Evolutionary conservation across 148 eudicot genomes (phyloP).

Genomic region (Rhododendron kiyosumense): DNA sequence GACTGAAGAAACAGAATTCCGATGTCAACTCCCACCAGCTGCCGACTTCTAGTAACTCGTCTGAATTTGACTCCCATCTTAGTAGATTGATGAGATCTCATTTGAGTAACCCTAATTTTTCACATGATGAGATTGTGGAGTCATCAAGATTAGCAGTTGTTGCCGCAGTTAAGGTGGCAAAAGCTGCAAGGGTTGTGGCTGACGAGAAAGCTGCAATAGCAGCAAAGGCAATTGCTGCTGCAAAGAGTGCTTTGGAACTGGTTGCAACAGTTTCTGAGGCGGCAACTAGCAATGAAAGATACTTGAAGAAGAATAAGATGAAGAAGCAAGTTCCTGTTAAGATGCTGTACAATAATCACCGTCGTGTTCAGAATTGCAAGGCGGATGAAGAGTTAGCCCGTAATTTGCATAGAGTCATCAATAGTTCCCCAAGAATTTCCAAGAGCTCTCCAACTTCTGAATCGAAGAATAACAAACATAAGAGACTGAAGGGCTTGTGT

Average conservation of each 20-base stretch:
- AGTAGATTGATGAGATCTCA: conserved; percentile 41
- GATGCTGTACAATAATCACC: conserved; percentile 49
- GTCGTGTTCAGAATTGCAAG: conserved; percentile 35
- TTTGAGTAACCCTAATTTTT: conserved; percentile 49
- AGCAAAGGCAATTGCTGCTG: conserved; percentile 72
- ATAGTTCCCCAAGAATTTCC: conserved; percentile 75
- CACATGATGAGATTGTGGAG: conserved; percentile 65
- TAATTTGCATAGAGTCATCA: conserved; percentile 60
- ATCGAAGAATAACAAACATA: conserved; percentile 48
- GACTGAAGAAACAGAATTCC: conserved; percentile 63
- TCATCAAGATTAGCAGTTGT: conserved; percentile 56
- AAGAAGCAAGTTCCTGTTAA: conserved; percentile 73
- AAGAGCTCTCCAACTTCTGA: conserved; percentile 43
- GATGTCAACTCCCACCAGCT: conserved; percentile 38
- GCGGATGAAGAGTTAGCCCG: conserved; percentile 82
- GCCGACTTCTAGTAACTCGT: conserved; percentile 16
- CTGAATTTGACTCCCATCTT: conserved; percentile 44
- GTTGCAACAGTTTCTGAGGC: conserved; percentile 51
- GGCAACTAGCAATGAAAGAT: conserved; percentile 25
- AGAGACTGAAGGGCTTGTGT: conserved; percentile 45
- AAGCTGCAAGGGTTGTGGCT: conserved; percentile 67
- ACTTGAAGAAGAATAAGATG: conserved; percentile 54
- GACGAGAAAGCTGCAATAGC: conserved; percentile 84
- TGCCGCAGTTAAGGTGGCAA: conserved; percentile 53
- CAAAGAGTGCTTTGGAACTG: conserved; percentile 67